Evolutionary conservation across 192 early-diverging fungal genomes (phyloP), one percentile per base, ranked within the genome.

Genomic region (Umbelopsis sp.): DNA sequence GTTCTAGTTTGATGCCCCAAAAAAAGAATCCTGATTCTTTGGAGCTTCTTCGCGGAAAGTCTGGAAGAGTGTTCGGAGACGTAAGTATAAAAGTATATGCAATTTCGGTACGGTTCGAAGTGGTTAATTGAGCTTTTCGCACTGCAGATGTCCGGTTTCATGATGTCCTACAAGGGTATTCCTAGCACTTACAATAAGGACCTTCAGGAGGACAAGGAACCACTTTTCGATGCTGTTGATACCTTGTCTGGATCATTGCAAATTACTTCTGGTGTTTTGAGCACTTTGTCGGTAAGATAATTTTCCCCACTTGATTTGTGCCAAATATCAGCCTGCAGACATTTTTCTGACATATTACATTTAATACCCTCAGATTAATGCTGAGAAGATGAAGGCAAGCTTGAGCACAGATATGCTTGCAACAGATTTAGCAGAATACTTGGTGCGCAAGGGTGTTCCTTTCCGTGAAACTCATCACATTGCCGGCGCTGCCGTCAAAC

Each of bases 401-500:
- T 85, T 99, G 72, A 95, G 91, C 36, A 84, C 83, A 17, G 96
- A 98, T 76, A 97, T 99, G 96, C 87, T 99, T 68, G 97, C 97
- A 2, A 99, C 97, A 0, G 97, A 99, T 81, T 81, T 99, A 14
- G 97, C 97, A 50, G 97, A 99, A 80, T 99, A 99, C 77, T 84
- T 99, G 25, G 97, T 99, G 56, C 92, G 97, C 66, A 98, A 98
- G 84, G 94, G 95, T 32, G 91, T 99, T 56, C 97, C 97, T 9
- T 99, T 99, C 93, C 93, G 97, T 76, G 93, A 97, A 77, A 99
- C 97, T 2, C 97, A 99, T 81, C 96, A 99, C 81, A 95, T 99
- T 72, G 94, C 97, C 53, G 97, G 97, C 20, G 91, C 89, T 7
- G 97, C 97, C 25, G 96, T 99, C 65, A 87, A 88, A 66, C 78